Percentiles rank a stretch among this genome's conserved stretches.
These are phyloP conservation scores for Westerdykella sp. DNA, from an alignment of 2,329 filamentous ascomycete species.

Conservation along the genomic window DNA sequence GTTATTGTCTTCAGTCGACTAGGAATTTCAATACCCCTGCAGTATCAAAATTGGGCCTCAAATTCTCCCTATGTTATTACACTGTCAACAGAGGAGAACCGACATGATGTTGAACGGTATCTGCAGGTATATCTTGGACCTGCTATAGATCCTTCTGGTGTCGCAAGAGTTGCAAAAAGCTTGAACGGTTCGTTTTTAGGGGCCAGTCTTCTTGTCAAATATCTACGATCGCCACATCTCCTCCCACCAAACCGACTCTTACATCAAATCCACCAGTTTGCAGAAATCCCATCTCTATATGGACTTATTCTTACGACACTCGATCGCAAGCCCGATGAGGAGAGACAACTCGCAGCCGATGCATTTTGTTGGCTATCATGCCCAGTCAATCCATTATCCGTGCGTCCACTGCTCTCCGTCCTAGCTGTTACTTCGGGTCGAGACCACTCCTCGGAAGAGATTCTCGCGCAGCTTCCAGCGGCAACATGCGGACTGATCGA, in stretches of 20 bases:
- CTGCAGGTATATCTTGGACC: conserved; percentile 27
- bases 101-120: conserved; percentile 13
- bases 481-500: conserved; percentile 23
- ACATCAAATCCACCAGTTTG: conserved; percentile 11
- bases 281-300: conserved; percentile 20
- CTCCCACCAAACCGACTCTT: conserved; percentile 21
- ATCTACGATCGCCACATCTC: conserved; percentile 19
- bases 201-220: conserved; percentile 20
- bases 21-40: conserved; percentile 19
- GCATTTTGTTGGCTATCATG: conserved; percentile 23
- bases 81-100: conserved; percentile 14
- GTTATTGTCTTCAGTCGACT: conserved; percentile 24
- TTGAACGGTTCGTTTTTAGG: conserved; percentile 25
- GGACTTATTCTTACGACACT: conserved; percentile 16
- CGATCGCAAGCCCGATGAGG: conserved; percentile 9
- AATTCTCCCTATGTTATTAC: conserved; percentile 21
- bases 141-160: conserved; percentile 18
- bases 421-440: conserved; percentile 9
- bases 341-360: conserved; percentile 19
- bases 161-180: conserved; percentile 11
- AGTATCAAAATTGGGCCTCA: conserved; percentile 27
- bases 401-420: conserved; percentile 16
- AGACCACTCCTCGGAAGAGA: conserved; percentile 4
- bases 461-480: conserved; percentile 13
- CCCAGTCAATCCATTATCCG: conserved; percentile 17